phyloP scores from a whole-genome alignment of 2,329 filamentous ascomycete genomes.

The Colletotrichum agaves region DNA sequence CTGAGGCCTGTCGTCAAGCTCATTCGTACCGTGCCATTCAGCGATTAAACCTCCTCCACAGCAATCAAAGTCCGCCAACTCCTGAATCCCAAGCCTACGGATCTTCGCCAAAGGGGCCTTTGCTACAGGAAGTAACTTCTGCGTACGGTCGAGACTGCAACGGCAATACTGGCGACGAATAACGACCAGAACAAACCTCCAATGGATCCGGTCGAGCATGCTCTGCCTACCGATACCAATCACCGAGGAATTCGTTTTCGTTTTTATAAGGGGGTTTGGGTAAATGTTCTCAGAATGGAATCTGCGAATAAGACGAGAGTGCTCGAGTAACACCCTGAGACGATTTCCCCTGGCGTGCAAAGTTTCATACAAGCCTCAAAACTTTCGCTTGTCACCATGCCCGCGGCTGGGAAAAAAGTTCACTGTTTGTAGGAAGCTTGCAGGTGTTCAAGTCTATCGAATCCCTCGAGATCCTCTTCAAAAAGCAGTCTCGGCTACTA shows the following conservation, averaged over 20 bases:
- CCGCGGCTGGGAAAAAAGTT: too few species aligned
- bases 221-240: neutral
- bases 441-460: too few species aligned
- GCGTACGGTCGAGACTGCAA: neutral
- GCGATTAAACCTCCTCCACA: neutral
- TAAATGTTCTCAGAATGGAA: neutral
- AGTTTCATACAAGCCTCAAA: too few species aligned
- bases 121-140: neutral
- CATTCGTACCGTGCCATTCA: conserved; percentile 4
- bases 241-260: conserved; percentile 69
- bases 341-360: too few species aligned
- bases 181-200: conserved; percentile 23
- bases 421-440: too few species aligned
- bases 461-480: too few species aligned
- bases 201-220: conserved; percentile 32
- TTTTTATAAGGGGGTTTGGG: conserved; percentile 46
- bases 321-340: too few species aligned
- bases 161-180: neutral
- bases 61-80: neutral
- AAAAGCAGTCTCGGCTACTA: too few species aligned
- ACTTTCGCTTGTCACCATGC: too few species aligned
- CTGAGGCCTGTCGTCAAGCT: neutral
- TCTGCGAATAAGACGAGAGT: too few species aligned
- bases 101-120: neutral
- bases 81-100: conserved; percentile 7